Evolutionary conservation across 306 rosid genomes (phyloP).

Genomic region (Inga oerstediana): DNA sequence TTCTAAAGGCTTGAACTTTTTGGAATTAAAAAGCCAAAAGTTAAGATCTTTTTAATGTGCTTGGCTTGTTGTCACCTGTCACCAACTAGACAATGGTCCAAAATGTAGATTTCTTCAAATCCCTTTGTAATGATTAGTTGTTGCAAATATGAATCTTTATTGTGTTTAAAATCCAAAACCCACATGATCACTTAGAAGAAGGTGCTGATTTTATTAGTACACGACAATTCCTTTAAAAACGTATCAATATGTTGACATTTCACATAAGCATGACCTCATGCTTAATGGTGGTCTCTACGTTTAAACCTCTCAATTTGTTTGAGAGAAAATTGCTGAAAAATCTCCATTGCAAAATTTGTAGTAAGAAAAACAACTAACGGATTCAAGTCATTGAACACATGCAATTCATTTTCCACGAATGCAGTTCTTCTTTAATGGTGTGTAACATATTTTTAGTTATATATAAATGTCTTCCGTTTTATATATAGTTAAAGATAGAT

Average conservation of each 20-base stretch:
- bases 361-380: too few relatives aligned
- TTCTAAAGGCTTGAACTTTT: slow-evolving; percentile 14
- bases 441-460: too few relatives aligned
- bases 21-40: background rate
- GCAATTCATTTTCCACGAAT: too few relatives aligned
- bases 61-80: slow-evolving; percentile 20
- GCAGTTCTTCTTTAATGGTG: too few relatives aligned
- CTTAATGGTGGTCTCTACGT: background rate
- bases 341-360: too few relatives aligned
- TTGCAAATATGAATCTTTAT: background rate
- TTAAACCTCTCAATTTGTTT: background rate
- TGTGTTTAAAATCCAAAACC: background rate
- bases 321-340: too few relatives aligned
- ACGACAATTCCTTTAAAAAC: background rate
- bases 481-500: too few relatives aligned
- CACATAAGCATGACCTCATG: background rate
- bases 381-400: too few relatives aligned
- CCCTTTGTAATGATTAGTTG: background rate
- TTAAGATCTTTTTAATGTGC: background rate
- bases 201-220: background rate
- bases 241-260: background rate
- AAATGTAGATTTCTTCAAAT: background rate
- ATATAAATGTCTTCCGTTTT: too few relatives aligned
- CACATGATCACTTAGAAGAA: background rate
- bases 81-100: background rate